Evolutionary conservation across 2,329 filamentous ascomycete species (phyloP).

Genomic region (Penicillium sp.): DNA sequence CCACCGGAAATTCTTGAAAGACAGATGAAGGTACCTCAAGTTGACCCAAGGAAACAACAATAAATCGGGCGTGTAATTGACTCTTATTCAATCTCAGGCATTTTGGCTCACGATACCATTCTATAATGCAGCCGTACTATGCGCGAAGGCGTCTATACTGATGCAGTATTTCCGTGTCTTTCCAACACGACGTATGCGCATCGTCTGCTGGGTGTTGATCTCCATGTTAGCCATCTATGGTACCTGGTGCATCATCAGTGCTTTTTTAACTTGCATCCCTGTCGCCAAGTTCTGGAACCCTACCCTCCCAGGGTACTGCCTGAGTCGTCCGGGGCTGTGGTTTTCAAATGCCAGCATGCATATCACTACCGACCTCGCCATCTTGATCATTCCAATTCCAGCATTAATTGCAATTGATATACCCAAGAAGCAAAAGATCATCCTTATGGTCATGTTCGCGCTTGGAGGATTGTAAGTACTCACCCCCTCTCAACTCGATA

Average conservation of each 20-base stretch:
- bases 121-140: slow-evolving; percentile 34
- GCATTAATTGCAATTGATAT: slow-evolving; percentile 37
- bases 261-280: slow-evolving; percentile 33
- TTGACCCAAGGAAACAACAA: not conserved
- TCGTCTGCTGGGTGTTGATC: slow-evolving; percentile 36
- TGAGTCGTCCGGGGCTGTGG: slow-evolving; percentile 39
- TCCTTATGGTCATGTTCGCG: slow-evolving; percentile 39
- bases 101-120: slow-evolving; percentile 37
- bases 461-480: slow-evolving; percentile 33
- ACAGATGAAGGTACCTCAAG: slow-evolving; percentile 28
- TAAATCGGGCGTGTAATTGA: not conserved
- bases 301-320: slow-evolving; percentile 28
- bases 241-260: slow-evolving; percentile 32
- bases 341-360: slow-evolving; percentile 41
- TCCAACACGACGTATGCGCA: slow-evolving; percentile 28
- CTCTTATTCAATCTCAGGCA: slow-evolving; percentile 15
- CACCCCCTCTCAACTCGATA: not conserved
- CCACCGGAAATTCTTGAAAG: slow-evolving; percentile 22
- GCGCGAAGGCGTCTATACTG: slow-evolving; percentile 45
- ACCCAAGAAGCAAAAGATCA: slow-evolving; percentile 38
- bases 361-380: slow-evolving; percentile 40
- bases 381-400: slow-evolving; percentile 43
- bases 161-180: slow-evolving; percentile 47
- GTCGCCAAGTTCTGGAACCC: slow-evolving; percentile 33
- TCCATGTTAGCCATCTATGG: slow-evolving; percentile 30